Evolutionary conservation across 163 green algal species (phyloP).

Genomic region (Chloromonas sp.): DNA sequence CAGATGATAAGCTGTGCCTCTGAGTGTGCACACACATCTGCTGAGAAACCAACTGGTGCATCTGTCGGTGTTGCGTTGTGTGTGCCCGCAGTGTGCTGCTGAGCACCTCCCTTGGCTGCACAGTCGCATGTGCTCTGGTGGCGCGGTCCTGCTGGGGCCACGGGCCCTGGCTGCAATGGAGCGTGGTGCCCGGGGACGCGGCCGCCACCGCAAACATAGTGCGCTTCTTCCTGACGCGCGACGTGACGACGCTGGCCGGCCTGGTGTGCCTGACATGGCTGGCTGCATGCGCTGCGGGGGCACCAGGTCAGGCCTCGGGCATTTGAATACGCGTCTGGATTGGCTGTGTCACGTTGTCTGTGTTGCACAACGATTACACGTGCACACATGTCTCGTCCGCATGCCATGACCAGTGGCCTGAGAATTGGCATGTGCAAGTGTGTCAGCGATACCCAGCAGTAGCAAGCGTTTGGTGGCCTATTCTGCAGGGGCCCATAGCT

Average conservation of each 20-base stretch:
- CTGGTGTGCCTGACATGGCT: background rate
- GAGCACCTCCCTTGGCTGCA: background rate
- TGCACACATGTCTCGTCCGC: no score
- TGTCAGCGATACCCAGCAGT: no score
- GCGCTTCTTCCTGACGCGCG: background rate
- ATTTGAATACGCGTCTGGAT: no score
- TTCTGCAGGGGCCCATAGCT: no score
- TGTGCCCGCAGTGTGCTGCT: background rate
- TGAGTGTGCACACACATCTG: no score
- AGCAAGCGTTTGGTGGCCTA: no score
- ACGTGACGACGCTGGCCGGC: constrained; percentile 2
- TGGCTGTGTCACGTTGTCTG: no score
- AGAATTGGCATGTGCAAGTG: no score
- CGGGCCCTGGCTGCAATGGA: constrained; percentile 5
- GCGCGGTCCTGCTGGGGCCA: background rate
- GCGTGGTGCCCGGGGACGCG: background rate
- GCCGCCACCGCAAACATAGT: background rate
- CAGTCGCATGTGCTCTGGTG: background rate
- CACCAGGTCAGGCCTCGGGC: background rate
- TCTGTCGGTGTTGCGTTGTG: background rate
- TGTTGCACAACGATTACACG: no score
- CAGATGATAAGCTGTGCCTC: no score
- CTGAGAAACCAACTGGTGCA: no score
- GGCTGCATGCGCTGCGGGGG: background rate
- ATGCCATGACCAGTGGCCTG: no score